A percentile compares a stretch with the other conserved stretches of the same genome.
Conservation (phyloP, 129 eudicot genomes). For the Tanacetum coccineum region DNA sequence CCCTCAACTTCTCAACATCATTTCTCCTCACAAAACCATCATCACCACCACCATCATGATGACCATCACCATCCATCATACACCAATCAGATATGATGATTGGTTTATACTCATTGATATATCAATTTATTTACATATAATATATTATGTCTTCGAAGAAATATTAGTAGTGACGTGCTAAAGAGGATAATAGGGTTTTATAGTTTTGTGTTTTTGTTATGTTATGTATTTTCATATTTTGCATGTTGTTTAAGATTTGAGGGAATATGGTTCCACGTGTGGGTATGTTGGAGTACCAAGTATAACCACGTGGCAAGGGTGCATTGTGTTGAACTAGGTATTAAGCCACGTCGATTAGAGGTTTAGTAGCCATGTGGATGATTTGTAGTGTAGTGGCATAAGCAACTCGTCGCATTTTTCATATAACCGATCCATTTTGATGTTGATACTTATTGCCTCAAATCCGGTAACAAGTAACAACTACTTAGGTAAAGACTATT, state of each 20-base stretch:
- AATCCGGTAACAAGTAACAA: too few species aligned
- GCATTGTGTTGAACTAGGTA: background rate
- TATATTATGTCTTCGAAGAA: background rate
- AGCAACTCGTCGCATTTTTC: too few species aligned
- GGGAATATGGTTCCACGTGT: background rate
- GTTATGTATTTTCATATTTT: background rate
- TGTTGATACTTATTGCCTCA: too few species aligned
- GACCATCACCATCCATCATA: slow-evolving; percentile 3
- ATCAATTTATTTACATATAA: background rate
- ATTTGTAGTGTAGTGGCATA: background rate
- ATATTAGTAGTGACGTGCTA: slow-evolving; percentile 23
- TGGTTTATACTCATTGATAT: background rate
- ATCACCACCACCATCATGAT: background rate
- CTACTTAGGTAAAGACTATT: too few species aligned
- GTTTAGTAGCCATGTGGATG: background rate
- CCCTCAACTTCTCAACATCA: slow-evolving; percentile 29
- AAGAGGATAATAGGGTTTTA: slow-evolving; percentile 1
- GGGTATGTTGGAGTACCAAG: background rate
- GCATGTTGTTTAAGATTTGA: background rate
- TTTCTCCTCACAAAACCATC: slow-evolving; percentile 6
- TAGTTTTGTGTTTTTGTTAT: background rate
- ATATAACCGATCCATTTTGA: too few species aligned
- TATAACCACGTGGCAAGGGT: background rate
- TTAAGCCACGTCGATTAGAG: background rate
- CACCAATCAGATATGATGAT: slow-evolving; percentile 2